Evolutionary conservation across 73 alveolate species (phyloP), one percentile per base, ranked within the genome.

Genomic region (Paramecium pentaurelia): DNA sequence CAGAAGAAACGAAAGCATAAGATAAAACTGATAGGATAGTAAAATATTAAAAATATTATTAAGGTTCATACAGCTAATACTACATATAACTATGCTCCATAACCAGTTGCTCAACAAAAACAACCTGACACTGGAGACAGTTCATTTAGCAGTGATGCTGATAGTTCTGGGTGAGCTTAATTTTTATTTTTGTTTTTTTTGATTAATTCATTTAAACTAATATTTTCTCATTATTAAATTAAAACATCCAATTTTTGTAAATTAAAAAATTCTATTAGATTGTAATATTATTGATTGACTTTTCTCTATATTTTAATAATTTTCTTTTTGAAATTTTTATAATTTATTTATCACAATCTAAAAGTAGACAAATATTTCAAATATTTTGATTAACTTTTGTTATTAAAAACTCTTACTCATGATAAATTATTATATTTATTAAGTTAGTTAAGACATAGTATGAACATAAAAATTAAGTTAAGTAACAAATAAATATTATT

Each of bases 141-240:
- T 28, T 80, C 91, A 32, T 80, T 80, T 49, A 80, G 91, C 73
- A 80, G 91, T 44, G 91, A 75, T 75, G 60, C 58, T 42, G 88
- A 75, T 10, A 42, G 47, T 32, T 64, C 84, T 64, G 84, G 42
- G 18, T 64, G 84, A 64, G 70, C 70, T 18, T 18, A 3, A 64
- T 64, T 64, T 28, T 27, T n/a, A 64, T 64, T 64, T 64, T 64
- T 64, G 22, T 28, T 64, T 64, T 64, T 34, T 64, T 64, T 34
- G 51, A 64, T 11, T 64, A 25, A 64, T 28, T 64, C 47, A 34
- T 64, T 28, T 64, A 28, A 34, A 28, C 0, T 28, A 2, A 64
- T 7, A 18, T 4, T 54, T 54, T 18, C 70, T 54, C 28, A n/a
- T 16, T 16, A 18, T 1, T 54, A 6, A 54, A 16, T 54, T n/a